phyloP scores from a whole-genome alignment of 306 rosid genomes.

The Cajanus cajan region DNA sequence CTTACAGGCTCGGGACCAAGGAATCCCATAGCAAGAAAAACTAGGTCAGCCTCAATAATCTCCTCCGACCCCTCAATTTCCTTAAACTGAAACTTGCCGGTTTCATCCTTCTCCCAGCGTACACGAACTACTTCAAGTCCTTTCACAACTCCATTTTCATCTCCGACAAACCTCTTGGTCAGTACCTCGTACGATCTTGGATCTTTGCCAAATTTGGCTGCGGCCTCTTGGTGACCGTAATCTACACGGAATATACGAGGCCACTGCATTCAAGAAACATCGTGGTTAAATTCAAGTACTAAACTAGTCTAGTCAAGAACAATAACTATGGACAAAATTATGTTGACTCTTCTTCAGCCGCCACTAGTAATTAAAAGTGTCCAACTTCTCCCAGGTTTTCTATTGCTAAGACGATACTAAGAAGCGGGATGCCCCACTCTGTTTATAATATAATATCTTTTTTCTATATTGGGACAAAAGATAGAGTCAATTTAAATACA shows the following conservation, averaged over 20 bases:
- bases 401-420: background rate
- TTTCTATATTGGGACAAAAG: too few relatives aligned
- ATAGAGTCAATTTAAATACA: too few relatives aligned
- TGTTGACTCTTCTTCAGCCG: background rate
- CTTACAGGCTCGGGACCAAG: slow-evolving; percentile 97
- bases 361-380: background rate
- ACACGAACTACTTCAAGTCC: slow-evolving; percentile 84
- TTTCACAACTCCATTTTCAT: slow-evolving; percentile 73
- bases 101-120: slow-evolving; percentile 87
- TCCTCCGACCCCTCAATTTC: slow-evolving; percentile 95
- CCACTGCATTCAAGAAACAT: slow-evolving; percentile 66
- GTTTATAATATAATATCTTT: too few relatives aligned
- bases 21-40: slow-evolving; percentile 95
- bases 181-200: slow-evolving; percentile 92
- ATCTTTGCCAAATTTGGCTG: slow-evolving; percentile 85
- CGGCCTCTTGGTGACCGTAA: slow-evolving; percentile 97
- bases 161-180: slow-evolving; percentile 92
- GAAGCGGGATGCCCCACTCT: too few relatives aligned
- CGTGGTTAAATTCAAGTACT: background rate
- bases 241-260: slow-evolving; percentile 92
- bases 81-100: slow-evolving; percentile 76
- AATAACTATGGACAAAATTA: background rate
- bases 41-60: slow-evolving; percentile 81
- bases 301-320: background rate
- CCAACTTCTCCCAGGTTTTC: background rate